phyloP scores from a whole-genome alignment of 2,329 filamentous ascomycete species.

The Coniochaeta pulveracea region DNA sequence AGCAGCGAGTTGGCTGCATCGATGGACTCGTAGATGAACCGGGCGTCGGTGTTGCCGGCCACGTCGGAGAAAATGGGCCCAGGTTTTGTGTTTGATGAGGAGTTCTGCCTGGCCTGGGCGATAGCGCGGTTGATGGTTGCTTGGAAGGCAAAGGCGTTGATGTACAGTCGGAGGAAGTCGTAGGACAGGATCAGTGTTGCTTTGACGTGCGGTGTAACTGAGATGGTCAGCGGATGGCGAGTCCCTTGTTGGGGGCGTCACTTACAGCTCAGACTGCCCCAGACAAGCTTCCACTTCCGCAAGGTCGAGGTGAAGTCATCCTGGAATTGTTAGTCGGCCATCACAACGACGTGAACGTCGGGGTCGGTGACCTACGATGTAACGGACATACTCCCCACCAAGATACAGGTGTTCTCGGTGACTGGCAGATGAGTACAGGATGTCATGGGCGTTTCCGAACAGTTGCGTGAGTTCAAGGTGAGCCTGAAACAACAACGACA shows the following conservation, averaged over 20 bases:
- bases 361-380: constrained; percentile 6
- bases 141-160: constrained; percentile 67
- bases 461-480: constrained; percentile 5
- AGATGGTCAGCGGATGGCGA: too few relatives aligned
- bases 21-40: constrained; percentile 56
- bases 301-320: constrained; percentile 62
- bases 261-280: constrained; percentile 54
- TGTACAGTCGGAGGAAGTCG: constrained; percentile 62
- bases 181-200: constrained; percentile 58
- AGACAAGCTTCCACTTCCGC: constrained; percentile 58
- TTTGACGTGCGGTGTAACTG: constrained; percentile 53
- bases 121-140: constrained; percentile 47
- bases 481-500: constrained; percentile 4
- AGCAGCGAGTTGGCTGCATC: constrained; percentile 52
- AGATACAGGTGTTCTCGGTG: constrained; percentile 7
- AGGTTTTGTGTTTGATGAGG: constrained; percentile 16
- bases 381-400: constrained; percentile 8
- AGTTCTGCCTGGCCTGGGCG: constrained; percentile 22
- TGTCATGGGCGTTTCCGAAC: constrained; percentile 10
- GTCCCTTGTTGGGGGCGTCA: too few relatives aligned
- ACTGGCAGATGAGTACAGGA: constrained; percentile 9
- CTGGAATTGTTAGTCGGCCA: constrained; percentile 7
- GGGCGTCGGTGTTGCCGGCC: constrained; percentile 48
- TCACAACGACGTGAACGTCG: not conserved
- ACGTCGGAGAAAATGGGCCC: constrained; percentile 36